These are phyloP conservation scores for Thielaviopsis ethacetica DNA, from an alignment of 2,329 filamentous ascomycete species.

Conservation along the genomic window DNA sequence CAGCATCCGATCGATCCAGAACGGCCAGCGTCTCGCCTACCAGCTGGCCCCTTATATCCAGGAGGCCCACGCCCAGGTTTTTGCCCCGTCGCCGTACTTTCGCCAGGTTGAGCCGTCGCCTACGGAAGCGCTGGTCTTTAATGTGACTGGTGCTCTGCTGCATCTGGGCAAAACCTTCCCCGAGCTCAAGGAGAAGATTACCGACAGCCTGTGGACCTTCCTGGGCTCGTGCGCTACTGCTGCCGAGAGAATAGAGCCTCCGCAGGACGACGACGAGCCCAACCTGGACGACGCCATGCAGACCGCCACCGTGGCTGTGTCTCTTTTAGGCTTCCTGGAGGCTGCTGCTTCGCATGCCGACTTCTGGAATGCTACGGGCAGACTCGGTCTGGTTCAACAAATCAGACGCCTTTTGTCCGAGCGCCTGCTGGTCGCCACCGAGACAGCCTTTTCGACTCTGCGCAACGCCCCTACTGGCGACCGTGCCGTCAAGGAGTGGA, in stretches of 20 bases:
- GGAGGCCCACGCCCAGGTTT: slow-evolving; percentile 64
- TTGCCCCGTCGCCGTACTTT: slow-evolving; percentile 67
- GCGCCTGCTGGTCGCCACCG: slow-evolving; percentile 67
- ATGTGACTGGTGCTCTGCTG: slow-evolving; percentile 68
- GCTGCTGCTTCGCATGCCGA: slow-evolving; percentile 61
- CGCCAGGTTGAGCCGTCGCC: slow-evolving; percentile 73
- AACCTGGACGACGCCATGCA: slow-evolving; percentile 50
- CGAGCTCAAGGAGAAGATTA: slow-evolving; percentile 48
- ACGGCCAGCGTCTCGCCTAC: slow-evolving; percentile 60
- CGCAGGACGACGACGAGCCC: slow-evolving; percentile 36
- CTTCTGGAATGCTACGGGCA: slow-evolving; percentile 66
- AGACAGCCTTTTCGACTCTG: slow-evolving; percentile 79
- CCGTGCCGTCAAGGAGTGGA: slow-evolving; percentile 65
- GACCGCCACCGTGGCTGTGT: slow-evolving; percentile 62
- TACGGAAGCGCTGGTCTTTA: slow-evolving; percentile 66
- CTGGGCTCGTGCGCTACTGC: slow-evolving; percentile 52
- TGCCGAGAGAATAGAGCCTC: slow-evolving; percentile 37
- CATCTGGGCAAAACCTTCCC: slow-evolving; percentile 59
- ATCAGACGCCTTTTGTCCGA: slow-evolving; percentile 65
- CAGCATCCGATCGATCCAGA: slow-evolving; percentile 49
- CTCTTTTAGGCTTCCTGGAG: slow-evolving; percentile 78
- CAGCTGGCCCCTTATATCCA: slow-evolving; percentile 75
- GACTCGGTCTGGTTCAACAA: slow-evolving; percentile 54
- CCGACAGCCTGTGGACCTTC: slow-evolving; percentile 53
- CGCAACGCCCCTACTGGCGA: slow-evolving; percentile 59